Percentiles rank a stretch among this genome's conserved stretches.
Conservation (phyloP, 148 eudicot genomes). For the Persicaria tinctoria region DNA sequence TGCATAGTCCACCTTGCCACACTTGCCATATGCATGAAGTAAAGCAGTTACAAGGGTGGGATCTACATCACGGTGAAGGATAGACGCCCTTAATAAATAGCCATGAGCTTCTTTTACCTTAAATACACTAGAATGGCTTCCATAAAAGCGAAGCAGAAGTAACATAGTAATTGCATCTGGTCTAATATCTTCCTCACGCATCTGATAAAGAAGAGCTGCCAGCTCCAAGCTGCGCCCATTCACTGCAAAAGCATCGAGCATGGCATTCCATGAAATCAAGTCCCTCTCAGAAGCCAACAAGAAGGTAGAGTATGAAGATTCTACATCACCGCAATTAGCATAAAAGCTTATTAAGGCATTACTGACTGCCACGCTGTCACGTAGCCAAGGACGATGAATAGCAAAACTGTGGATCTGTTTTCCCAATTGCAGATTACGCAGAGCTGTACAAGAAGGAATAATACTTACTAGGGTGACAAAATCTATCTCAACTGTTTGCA, state of each 20-base stretch:
- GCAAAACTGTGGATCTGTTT: slow-evolving; percentile 61
- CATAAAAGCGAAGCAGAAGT: slow-evolving; percentile 46
- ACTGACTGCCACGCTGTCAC: slow-evolving; percentile 15
- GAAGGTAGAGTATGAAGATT: slow-evolving; percentile 40
- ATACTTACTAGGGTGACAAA: slow-evolving; percentile 53
- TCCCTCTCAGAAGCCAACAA: slow-evolving; percentile 33
- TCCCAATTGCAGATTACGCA: slow-evolving; percentile 32
- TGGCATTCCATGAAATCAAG: slow-evolving; percentile 66
- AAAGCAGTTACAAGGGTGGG: slow-evolving; percentile 43
- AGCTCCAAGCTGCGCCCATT: slow-evolving; percentile 25
- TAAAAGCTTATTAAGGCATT: slow-evolving; percentile 42
- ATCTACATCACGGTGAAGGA: slow-evolving; percentile 23
- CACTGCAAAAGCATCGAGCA: slow-evolving; percentile 48
- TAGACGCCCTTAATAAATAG: slow-evolving; percentile 32
- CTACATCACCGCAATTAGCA: slow-evolving; percentile 40
- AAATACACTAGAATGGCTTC: slow-evolving; percentile 22
- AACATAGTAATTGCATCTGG: slow-evolving; percentile 58
- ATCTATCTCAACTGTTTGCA: slow-evolving; percentile 24
- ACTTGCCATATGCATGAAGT: slow-evolving; percentile 66
- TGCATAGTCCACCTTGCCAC: slow-evolving; percentile 47
- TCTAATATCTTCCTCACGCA: slow-evolving; percentile 37
- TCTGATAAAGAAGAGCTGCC: slow-evolving; percentile 26
- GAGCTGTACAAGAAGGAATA: slow-evolving; percentile 50
- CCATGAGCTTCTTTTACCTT: slow-evolving; percentile 68
- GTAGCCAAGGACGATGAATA: slow-evolving; percentile 28